These are phyloP conservation scores for Amoeboaphelidium protococcarum DNA, from an alignment of 371 early-diverging fungal genomes.

Conservation along the genomic window DNA sequence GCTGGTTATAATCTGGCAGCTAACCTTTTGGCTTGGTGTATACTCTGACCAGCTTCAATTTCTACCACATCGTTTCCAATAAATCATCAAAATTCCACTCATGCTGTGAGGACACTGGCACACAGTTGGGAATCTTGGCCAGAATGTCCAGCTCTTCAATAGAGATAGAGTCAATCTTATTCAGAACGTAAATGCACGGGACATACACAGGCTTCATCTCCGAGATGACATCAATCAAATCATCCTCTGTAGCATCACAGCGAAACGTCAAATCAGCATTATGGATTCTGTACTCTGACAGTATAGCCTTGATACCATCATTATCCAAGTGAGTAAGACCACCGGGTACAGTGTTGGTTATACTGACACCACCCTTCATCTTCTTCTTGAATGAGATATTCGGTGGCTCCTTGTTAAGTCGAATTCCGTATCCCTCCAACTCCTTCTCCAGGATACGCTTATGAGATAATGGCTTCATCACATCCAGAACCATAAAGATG, in stretches of 20 bases:
- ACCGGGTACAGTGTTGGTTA: conserved; percentile 69
- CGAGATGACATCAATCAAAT: conserved; percentile 94
- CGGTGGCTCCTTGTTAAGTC: conserved; percentile 72
- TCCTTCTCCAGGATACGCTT: conserved; percentile 78
- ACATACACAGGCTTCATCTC: conserved; percentile 93
- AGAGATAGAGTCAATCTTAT: conserved; percentile 96
- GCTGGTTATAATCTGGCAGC: conserved; percentile 86
- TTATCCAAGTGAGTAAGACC: conserved; percentile 69
- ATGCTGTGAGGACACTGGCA: conserved; percentile 89
- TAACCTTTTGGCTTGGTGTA: conserved; percentile 97
- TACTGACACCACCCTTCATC: conserved; percentile 92
- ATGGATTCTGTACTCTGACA: conserved; percentile 90
- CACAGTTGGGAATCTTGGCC: conserved; percentile 81
- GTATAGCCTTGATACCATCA: conserved; percentile 69
- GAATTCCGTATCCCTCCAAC: conserved; percentile 93
- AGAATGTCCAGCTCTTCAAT: conserved; percentile 77
- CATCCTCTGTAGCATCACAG: conserved; percentile 89
- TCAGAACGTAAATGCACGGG: conserved; percentile 83
- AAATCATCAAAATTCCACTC: conserved; percentile 99
- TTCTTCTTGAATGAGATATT: conserved; percentile 65
- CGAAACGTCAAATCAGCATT: conserved; percentile 97
- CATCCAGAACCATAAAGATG: conserved; percentile 95
- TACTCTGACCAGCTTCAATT: conserved; percentile 61
- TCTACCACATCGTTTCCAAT: conserved; percentile 79
- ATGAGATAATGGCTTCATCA: conserved; percentile 75